A percentile compares a stretch with the other conserved stretches of the same genome.
phyloP scores from a whole-genome alignment of 2,329 filamentous ascomycete species.

The Fusarium praegraminearum region DNA sequence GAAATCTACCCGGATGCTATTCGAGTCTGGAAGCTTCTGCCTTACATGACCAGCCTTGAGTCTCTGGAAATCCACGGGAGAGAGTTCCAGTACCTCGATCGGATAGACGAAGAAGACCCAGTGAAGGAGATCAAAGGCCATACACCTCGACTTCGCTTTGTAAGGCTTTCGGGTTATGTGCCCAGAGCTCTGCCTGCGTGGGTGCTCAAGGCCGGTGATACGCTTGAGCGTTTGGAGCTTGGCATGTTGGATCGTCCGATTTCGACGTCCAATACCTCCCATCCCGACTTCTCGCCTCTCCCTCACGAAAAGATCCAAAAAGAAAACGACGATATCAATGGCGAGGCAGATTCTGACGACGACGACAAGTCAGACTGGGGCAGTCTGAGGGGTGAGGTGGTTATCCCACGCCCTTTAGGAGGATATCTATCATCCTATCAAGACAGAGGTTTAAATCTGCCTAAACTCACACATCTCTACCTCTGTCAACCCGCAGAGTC shows the following conservation, averaged over 20 bases:
- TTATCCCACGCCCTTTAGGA: conserved; percentile 1
- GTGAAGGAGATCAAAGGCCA: neutral
- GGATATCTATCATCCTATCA: neutral
- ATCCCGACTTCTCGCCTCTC: neutral
- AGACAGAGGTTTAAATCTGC: fast-evolving
- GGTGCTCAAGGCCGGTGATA: conserved; percentile 1
- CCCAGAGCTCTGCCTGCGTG: conserved; percentile 20
- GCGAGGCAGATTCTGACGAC: neutral
- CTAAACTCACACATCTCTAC: neutral
- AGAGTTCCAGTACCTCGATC: fast-evolving
- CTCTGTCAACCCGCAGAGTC: conserved; percentile 8
- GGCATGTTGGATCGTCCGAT: conserved; percentile 28
- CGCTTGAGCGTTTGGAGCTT: conserved; percentile 28
- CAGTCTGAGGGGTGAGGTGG: neutral
- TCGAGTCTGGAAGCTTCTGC: conserved; percentile 28
- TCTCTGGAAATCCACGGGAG: conserved; percentile 23
- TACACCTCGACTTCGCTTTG: conserved; percentile 12
- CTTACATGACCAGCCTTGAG: conserved; percentile 23
- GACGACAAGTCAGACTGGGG: conserved; percentile 10
- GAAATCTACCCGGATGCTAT: neutral
- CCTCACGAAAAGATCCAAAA: neutral
- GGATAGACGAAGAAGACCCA: fast-evolving
- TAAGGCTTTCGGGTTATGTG: conserved; percentile 25
- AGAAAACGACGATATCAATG: neutral
- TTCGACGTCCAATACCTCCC: neutral